phyloP scores from a whole-genome alignment of 768 basidiomycete species.

The Tricholoma flavovirens region DNA sequence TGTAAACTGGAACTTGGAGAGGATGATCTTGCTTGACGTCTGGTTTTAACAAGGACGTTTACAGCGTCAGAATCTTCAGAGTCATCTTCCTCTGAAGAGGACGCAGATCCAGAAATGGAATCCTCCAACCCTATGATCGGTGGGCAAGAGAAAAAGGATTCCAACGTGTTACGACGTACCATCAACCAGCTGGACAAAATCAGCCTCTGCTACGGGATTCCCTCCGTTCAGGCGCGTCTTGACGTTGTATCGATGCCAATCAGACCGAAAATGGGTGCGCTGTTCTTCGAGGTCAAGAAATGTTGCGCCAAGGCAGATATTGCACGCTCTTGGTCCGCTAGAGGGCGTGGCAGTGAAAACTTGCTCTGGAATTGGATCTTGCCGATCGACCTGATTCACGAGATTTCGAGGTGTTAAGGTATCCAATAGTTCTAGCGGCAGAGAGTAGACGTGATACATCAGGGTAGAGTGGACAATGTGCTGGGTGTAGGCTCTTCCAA shows the following conservation, averaged over 20 bases:
- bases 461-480: neutral
- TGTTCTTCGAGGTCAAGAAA: constrained; percentile 81
- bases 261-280: constrained; percentile 80
- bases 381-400: constrained; percentile 28
- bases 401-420: constrained; percentile 65
- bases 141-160: neutral
- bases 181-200: constrained; percentile 76
- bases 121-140: constrained; percentile 59
- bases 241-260: constrained; percentile 99
- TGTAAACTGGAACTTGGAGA: constrained; percentile 33
- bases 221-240: constrained; percentile 70
- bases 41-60: constrained; percentile 55
- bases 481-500: neutral
- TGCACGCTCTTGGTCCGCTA: constrained; percentile 54
- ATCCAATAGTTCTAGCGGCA: constrained; percentile 65
- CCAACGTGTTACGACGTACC: constrained; percentile 39
- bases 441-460: constrained; percentile 59
- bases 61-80: constrained; percentile 63
- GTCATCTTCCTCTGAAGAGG: constrained; percentile 52
- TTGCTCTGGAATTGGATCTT: constrained; percentile 31
- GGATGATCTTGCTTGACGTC: constrained; percentile 38
- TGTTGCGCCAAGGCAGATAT: constrained; percentile 59
- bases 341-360: constrained; percentile 24
- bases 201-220: constrained; percentile 56
- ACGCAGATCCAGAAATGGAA: constrained; percentile 90